phyloP scores from a whole-genome alignment of 2,329 filamentous ascomycete species.

The Neoascochyta sp. region DNA sequence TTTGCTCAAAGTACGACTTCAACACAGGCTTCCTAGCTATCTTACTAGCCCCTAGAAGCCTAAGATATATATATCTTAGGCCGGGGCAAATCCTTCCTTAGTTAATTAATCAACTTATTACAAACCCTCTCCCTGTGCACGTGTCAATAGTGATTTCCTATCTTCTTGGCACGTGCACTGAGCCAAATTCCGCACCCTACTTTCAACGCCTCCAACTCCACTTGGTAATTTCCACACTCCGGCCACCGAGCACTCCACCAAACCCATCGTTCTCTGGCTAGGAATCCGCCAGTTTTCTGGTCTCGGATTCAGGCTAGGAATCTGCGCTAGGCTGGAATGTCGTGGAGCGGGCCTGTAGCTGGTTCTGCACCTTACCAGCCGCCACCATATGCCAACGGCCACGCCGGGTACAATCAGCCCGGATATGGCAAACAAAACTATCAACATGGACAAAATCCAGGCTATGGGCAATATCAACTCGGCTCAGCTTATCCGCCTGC shows the following conservation, averaged over 20 bases:
- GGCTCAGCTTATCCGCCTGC: slow-evolving; percentile 21
- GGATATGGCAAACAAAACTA: slow-evolving; percentile 26
- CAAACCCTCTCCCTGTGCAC: background rate
- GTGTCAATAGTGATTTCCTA: slow-evolving; percentile 9
- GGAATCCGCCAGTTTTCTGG: background rate
- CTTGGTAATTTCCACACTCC: too few relatives aligned
- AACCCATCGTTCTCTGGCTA: background rate
- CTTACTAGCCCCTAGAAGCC: too few relatives aligned
- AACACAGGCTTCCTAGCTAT: too few relatives aligned
- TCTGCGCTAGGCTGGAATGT: slow-evolving; percentile 23
- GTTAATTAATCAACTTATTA: too few relatives aligned
- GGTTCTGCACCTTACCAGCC: slow-evolving; percentile 34
- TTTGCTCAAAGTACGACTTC: too few relatives aligned
- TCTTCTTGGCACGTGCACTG: slow-evolving; percentile 27
- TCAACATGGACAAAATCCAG: slow-evolving; percentile 32
- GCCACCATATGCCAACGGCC: slow-evolving; percentile 25
- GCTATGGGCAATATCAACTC: slow-evolving; percentile 29
- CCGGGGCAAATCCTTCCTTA: too few relatives aligned
- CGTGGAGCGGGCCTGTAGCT: slow-evolving; percentile 36
- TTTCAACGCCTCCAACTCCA: too few relatives aligned
- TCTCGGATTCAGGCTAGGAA: background rate
- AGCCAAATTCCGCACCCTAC: slow-evolving; percentile 21
- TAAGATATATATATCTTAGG: too few relatives aligned
- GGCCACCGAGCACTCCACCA: too few relatives aligned
- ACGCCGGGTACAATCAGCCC: too few relatives aligned